phyloP scores from a whole-genome alignment of 2,329 filamentous ascomycete genomes.

The Fusarium azukiicola region DNA sequence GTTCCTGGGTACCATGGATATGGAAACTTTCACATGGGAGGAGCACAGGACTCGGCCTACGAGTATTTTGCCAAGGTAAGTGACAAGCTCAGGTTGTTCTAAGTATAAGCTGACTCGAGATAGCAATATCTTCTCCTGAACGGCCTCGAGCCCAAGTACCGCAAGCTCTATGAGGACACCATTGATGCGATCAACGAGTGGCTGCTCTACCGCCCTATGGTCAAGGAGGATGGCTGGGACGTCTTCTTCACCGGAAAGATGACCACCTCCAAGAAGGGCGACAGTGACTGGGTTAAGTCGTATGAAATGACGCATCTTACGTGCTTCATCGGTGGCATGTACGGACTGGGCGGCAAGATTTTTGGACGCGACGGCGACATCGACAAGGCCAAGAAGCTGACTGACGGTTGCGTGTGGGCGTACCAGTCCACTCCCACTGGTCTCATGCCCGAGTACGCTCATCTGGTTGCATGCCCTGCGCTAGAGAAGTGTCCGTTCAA shows the following conservation, averaged over 20 bases:
- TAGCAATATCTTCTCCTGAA: slow-evolving; percentile 87
- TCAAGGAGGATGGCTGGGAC: slow-evolving; percentile 80
- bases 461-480: slow-evolving; percentile 69
- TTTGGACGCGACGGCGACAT: slow-evolving; percentile 80
- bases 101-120: slow-evolving; percentile 57
- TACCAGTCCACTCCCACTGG: slow-evolving; percentile 80
- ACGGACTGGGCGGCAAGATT: slow-evolving; percentile 82
- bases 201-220: slow-evolving; percentile 90
- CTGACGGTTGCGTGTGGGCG: slow-evolving; percentile 86
- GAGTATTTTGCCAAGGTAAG: slow-evolving; percentile 84
- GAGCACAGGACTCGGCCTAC: slow-evolving; percentile 85
- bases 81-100: neutral
- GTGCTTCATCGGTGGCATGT: slow-evolving; percentile 87
- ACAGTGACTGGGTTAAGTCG: slow-evolving; percentile 66
- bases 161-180: slow-evolving; percentile 84
- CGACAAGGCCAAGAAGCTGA: slow-evolving; percentile 81
- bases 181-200: slow-evolving; percentile 85
- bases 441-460: slow-evolving; percentile 81
- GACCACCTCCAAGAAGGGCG: slow-evolving; percentile 67
- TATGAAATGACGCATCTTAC: slow-evolving; percentile 83
- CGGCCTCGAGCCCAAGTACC: slow-evolving; percentile 86
- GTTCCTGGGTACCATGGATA: slow-evolving; percentile 67
- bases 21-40: slow-evolving; percentile 80
- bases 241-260: slow-evolving; percentile 87
- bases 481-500: slow-evolving; percentile 74